Percentiles rank a stretch among this genome's conserved stretches.
Evolutionary conservation across 1,284 basidiomycete genomes (phyloP).

Genomic region (Crepidotus sp.): DNA sequence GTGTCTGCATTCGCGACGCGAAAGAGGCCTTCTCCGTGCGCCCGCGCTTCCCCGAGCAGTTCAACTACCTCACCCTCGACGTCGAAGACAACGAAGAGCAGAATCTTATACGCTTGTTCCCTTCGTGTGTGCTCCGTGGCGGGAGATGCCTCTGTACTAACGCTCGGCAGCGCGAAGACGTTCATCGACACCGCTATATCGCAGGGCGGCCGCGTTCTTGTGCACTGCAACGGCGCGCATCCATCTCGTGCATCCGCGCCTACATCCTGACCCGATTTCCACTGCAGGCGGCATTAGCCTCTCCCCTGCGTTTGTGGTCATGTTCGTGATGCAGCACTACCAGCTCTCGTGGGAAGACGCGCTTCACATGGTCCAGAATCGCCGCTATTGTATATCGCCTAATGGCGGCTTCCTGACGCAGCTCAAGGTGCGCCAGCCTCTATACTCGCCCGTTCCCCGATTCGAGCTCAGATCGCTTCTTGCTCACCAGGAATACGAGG

Average conservation of each 20-base stretch:
- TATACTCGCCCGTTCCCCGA: neutral
- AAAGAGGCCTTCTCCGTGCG: constrained; percentile 83
- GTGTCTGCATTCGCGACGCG: constrained; percentile 79
- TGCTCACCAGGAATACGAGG: constrained; percentile 69
- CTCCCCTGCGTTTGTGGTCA: constrained; percentile 83
- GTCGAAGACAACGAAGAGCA: constrained; percentile 88
- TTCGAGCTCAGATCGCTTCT: neutral
- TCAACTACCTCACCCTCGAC: constrained; percentile 76
- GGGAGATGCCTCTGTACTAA: neutral
- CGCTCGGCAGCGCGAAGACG: constrained; percentile 47
- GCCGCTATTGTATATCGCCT: constrained; percentile 84
- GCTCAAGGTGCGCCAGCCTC: constrained; percentile 54
- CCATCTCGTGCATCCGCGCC: neutral
- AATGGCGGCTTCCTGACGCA: constrained; percentile 83
- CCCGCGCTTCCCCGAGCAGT: constrained; percentile 76
- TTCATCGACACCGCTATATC: constrained; percentile 74
- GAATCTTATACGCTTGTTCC: constrained; percentile 80
- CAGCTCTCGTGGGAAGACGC: constrained; percentile 79
- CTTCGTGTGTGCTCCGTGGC: constrained; percentile 40
- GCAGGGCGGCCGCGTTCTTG: constrained; percentile 69
- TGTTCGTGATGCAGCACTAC: constrained; percentile 85
- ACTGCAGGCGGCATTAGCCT: constrained; percentile 74
- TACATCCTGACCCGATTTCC: neutral
- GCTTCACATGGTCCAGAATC: constrained; percentile 77
- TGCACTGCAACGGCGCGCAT: constrained; percentile 74